phyloP scores from a whole-genome alignment of 495 filamentous ascomycete species.

The Sphaerosporella brunnea region DNA sequence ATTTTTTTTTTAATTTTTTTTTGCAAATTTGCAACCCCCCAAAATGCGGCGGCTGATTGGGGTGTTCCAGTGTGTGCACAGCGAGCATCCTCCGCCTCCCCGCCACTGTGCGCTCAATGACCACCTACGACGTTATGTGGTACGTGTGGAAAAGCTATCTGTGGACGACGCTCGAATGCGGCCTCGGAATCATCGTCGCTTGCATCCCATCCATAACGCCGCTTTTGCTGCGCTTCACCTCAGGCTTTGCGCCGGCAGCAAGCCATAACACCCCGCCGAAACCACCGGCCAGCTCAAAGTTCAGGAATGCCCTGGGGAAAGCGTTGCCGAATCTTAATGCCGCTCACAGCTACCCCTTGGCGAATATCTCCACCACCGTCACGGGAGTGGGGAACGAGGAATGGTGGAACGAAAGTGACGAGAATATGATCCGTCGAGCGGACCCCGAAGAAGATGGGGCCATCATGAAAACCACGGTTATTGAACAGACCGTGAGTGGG shows the following conservation, averaged over 20 bases:
- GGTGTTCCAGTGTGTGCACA: slow-evolving; percentile 10
- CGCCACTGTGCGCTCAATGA: slow-evolving; percentile 12
- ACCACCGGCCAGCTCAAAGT: neutral
- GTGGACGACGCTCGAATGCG: slow-evolving; percentile 15
- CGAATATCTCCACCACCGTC: slow-evolving; percentile 21
- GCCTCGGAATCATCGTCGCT: slow-evolving; percentile 14
- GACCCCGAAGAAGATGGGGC: neutral
- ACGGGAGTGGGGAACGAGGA: neutral
- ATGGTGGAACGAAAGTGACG: slow-evolving; percentile 12
- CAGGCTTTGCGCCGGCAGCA: neutral
- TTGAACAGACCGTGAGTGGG: slow-evolving; percentile 12
- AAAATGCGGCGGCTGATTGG: no score
- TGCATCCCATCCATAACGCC: slow-evolving; percentile 15
- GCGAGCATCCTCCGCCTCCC: slow-evolving; percentile 12
- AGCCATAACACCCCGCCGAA: neutral
- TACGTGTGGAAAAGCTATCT: slow-evolving; percentile 15
- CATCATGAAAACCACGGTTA: slow-evolving; percentile 19
- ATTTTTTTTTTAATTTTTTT: neutral
- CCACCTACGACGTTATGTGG: slow-evolving; percentile 11
- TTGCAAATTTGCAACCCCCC: neutral
- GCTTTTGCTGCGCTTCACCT: slow-evolving; percentile 11
- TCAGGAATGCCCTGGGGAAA: neutral
- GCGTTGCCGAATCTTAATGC: slow-evolving; percentile 5
- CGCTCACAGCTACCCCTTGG: slow-evolving; percentile 14
- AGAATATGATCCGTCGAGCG: slow-evolving; percentile 9